These are phyloP conservation scores for Trichosporon ovoides DNA, from an alignment of 1,284 basidiomycete genomes.

Conservation along the genomic window DNA sequence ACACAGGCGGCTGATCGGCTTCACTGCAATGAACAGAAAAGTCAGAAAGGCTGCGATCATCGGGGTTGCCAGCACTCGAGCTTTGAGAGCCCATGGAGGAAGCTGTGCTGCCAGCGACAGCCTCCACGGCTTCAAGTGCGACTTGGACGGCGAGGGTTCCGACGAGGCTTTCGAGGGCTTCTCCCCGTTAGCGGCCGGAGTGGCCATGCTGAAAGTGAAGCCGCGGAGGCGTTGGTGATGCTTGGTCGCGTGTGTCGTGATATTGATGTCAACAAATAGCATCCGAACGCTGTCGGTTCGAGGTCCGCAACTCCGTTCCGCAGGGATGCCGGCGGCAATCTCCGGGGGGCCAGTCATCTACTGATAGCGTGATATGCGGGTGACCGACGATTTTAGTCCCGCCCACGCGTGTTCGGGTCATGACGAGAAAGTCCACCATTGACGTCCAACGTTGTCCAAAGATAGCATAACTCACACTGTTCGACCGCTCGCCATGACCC, in stretches of 20 bases:
- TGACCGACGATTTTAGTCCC: background rate
- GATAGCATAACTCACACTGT: background rate
- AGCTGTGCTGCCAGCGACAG: conserved; percentile 6
- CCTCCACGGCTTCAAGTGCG: background rate
- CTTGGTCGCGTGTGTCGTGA: too few relatives aligned
- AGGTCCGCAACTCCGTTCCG: too few relatives aligned
- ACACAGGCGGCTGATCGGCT: conserved; percentile 29
- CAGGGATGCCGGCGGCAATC: too few relatives aligned
- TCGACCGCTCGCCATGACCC: conserved; percentile 15
- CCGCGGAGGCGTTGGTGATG: too few relatives aligned
- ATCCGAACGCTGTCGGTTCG: too few relatives aligned
- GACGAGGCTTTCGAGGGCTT: background rate
- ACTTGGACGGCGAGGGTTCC: background rate
- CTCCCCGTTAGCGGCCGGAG: background rate
- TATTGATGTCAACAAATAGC: too few relatives aligned
- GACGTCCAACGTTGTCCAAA: too few relatives aligned
- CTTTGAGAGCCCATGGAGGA: conserved; percentile 14
- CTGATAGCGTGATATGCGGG: background rate
- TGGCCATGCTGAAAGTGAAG: background rate
- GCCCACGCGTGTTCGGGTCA: background rate
- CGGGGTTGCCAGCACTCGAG: conserved; percentile 11
- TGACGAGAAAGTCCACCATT: background rate
- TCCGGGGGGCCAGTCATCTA: background rate
- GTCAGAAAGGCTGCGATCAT: conserved; percentile 25
- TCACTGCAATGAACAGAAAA: conserved; percentile 37